Base-by-base conservation (phyloP, 805 yeast species). In the Candida alai region DNA sequence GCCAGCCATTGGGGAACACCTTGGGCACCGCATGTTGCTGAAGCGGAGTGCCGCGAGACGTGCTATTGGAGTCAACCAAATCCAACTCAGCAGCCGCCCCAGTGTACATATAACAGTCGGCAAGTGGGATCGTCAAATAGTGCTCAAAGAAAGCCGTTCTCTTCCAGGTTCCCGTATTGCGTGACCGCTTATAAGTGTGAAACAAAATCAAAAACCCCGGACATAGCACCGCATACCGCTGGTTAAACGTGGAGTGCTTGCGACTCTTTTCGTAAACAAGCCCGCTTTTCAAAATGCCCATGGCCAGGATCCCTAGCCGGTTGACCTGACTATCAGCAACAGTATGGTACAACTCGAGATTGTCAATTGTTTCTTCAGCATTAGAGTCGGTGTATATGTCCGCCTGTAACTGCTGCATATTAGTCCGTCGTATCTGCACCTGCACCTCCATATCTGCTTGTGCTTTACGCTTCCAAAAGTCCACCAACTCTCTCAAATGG, bases 1-100 rank as follows among this genome's bases (percentile, higher is more conserved):
- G 73, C 87, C 94, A 83, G 0, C 96, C 96, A 56, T 88, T 95
- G 2, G 71, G 59, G 50, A 84, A 88, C 0, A 82, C 63, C 22
- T 94, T 62, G 0, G 97, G 95, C 19, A 83, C 51, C 0, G 79
- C 59, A 30, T 71, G 68, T 4, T 65, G 68, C 0, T 81, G 84
- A 0, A 84, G 81, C 37, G 70, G 58, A 14, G 58, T 52, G 3
- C 62, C 60, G 37, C 78, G 76, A 28, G 67, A 57, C n/a, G 68
- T 70, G 15, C 53, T 58, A 32, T 65, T 72, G 9, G 74, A 56
- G 3, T 53, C 50, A 19, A 80, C 51, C 18, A 87, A 59, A 42
- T 81, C 88, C 21, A 68, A 50, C 9, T 66, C 69, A 2, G 89
- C 76, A 1, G 74, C 56, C 2, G 68, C 54, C 2, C 90, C 95